Evolutionary conservation across 2,329 filamentous ascomycete species (phyloP), one percentile per base, ranked within the genome.

Genomic region (Ophiostoma australiae): DNA sequence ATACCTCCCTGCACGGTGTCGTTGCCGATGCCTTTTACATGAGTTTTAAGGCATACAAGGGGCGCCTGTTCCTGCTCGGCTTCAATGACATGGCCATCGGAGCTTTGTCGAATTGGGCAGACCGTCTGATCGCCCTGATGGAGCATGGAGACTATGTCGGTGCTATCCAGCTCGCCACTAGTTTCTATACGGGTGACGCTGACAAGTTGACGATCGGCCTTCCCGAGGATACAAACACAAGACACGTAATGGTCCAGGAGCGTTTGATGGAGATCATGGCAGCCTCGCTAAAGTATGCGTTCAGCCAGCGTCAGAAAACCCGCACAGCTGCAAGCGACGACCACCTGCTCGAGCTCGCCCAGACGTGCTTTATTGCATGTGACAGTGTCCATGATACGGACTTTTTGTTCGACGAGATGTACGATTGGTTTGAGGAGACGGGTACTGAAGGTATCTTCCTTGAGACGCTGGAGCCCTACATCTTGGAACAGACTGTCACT

Each of bases 11-110:
- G 89, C 95, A 98, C 80, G 94, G 94, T 1, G 94, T 98, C 10
- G 92, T 98, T 67, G 94, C 94, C 8, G 95, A 99, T 83, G 95
- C 94, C 0, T 99, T 97, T 76, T 94, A 94, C 78, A 98, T 98
- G 93, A 97, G 94, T 79, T 94, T 98, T 80, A 93, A 92, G 77
- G 87, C 93, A 3, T 99, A 98, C 81, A 99, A 98, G 79, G 94
- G 95, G 5, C 88, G 94, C 39, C 84, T 97, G 48, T 99, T 99
- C 77, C 82, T 98, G 4, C 84, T 99, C 10, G 94, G 95, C n/a
- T 94, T 94, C 81, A 95, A 94, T 77, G 94, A 98, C 77, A 84
- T 97, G 58, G 92, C 93, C 0, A 92, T 98, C 67, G 95, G 95
- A 1, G 91, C 91, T 4, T 81, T 99, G 44, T 98, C 95, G 0